Evolutionary conservation across 2,329 filamentous ascomycete genomes (phyloP), one percentile per base, ranked within the genome.

Genomic region (Teratosphaeria epicoccoides): DNA sequence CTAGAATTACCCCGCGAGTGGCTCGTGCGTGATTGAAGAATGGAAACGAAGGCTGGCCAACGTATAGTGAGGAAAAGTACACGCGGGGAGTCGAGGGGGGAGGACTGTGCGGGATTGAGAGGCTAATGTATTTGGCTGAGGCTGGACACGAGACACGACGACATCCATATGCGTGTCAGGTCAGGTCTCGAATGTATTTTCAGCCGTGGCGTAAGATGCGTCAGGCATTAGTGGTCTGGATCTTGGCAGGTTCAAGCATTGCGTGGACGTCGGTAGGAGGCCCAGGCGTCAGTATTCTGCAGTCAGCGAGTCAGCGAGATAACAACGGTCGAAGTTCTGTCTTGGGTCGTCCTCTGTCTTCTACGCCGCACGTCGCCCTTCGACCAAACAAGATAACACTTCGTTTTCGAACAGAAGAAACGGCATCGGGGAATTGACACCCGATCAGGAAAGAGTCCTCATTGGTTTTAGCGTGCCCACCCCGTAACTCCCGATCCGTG

Each of bases 1-100:
- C 33, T 17, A 48, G 17, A 22, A 28, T 23, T 29, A 49, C 47
- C 47, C 47, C 47, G 47, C 47, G 22, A 40, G 47, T 40, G 33
- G 33, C 33, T 40, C 33, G 33, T 40, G 33, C 33, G 20, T 9
- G 10, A 40, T 4, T 17, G 4, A 40, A 20, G 23, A 46, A 14
- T 17, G 23, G 6, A 9, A 25, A 9, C 24, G 22, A 24, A n/a
- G 44, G 44, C 12, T 25, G 44, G 44, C 23, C 20, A 46, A 12
- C 12, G n/a, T n/a, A n/a, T n/a, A n/a, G n/a, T n/a, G n/a, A n/a
- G n/a, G n/a, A n/a, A n/a, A n/a, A n/a, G n/a, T n/a, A n/a, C n/a
- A n/a, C n/a, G n/a, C n/a, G n/a, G n/a, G n/a, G n/a, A n/a, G n/a
- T n/a, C n/a, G n/a, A n/a, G n/a, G n/a, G n/a, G n/a, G n/a, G n/a